Base-by-base conservation (phyloP, 1,284 basidiomycete species). In the Sporisorium sorghi region DNA sequence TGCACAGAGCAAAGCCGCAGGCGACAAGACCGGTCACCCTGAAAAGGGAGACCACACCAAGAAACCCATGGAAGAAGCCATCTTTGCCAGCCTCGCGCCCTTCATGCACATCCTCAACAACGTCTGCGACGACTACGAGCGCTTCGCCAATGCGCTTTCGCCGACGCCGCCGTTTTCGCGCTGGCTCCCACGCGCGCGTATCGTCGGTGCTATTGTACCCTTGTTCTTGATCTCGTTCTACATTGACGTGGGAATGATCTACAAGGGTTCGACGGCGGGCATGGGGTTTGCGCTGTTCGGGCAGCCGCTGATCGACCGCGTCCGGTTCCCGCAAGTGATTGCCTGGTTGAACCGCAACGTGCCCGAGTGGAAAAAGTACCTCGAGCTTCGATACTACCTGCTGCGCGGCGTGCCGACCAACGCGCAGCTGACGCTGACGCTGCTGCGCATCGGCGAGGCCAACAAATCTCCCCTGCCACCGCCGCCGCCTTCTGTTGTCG, bases 371-470 rank as follows among this genome's bases (percentile, higher is more conserved):
- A 84, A 85, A 62, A 83, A 86, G 49, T 67, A 75, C 32, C 62
- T 81, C 48, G 53, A 71, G 55, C 44, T 61, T 1, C 65, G 54
- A 17, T 71, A 46, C 81, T 87, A 87, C 3, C 73, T 89, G 39
- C 79, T 89, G 17, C 86, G 85, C 23, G 86, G 87, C 11, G 88
- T 88, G 0, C 89, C 89, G 3, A 89, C 88, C 48, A 87, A 89
- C 68, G 87, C 88, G 5, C 89, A 89, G 70, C 85, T 89, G 40
- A 87, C 87, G 0, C 80, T 89, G 5, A 87, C 88, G 32, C 78
- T 89, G 30, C 80, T 89, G 3, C 86, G 88, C 15, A 86, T 88
- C 28, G 87, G 85, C 7, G 88, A 89, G 71, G 84, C 83, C 0
- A 82, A 83, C 37, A 85, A 86, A 57, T 78, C 85, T 0, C 87